Base-by-base conservation (phyloP, 148 eudicot genomes). In the Camellia lanceoleosa region DNA sequence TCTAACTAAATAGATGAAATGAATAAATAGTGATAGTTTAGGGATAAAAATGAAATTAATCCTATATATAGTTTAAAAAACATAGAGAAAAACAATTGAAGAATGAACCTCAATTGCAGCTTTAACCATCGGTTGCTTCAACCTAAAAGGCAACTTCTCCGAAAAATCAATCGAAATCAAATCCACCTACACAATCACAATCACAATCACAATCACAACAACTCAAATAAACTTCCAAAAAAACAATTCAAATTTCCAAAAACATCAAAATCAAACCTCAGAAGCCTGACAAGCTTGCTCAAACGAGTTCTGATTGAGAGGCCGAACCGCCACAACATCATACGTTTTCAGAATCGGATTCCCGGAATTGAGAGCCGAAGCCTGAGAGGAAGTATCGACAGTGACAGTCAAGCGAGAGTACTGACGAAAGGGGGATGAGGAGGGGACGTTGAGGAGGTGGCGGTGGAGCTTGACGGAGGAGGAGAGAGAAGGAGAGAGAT, bases 151-250 rank as follows among this genome's bases (percentile, higher is more conserved):
- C 85, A 92, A 83, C 81, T 89, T 93, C 68, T 92, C 92, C 1
- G 89, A 87, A 70, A 93, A 96, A 87, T 96, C 95, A 88, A 96
- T 92, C 5, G 95, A 79, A 76, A 96, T 96, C 76, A 96, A 86
- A 78, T 93, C 97, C 77, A 88, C 93, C 92, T 91, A 79, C 81
- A 84, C 79, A 76, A 71, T 65, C 43, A 71, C 71, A 15, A 70
- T 12, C 51, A 30, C 51, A 77, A 38, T 13, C 19, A 19, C 18
- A 5, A 73, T n/a, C 9, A 49, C 19, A 51, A 56, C 16, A 60
- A 18, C 13, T 10, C 54, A 78, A 68, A 67, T 19, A 77, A 51
- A n/a, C 0, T 7, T 44, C 63, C 70, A 1, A 43, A 14, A 42
- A 20, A 76, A 75, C 4, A 13, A 19, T 9, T 1, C 68, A 62